Evolutionary conservation across 192 early-diverging fungal genomes (phyloP), one percentile per base, ranked within the genome.

Genomic region (Tieghemiomyces parasiticus): DNA sequence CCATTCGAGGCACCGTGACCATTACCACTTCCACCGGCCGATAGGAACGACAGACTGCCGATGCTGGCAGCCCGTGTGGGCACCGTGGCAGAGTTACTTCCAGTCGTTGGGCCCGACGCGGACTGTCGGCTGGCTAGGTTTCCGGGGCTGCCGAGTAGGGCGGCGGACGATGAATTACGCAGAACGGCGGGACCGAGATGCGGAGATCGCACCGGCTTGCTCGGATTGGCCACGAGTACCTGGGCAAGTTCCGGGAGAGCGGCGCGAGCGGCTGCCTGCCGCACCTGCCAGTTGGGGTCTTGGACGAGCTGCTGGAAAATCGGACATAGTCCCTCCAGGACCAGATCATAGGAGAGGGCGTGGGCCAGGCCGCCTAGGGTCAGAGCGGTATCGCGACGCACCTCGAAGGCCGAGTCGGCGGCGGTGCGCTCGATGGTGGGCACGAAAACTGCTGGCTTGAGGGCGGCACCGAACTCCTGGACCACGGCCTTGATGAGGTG

Each of bases 371-470:
- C 67, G 22, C 74, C 74, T 24, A 72, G 60, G 12, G 72, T 68
- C 0, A 71, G 65, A 2, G 74, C 74, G 0, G 74, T 69, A 49
- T 75, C 74, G 48, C 74, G 74, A 22, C 74, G 65, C 58, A 75
- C 71, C 56, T 75, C 74, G 32, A 70, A 75, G 19, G 63, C 58
- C 32, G 38, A 33, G 59, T 72, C 70, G 44, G 61, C 56, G n/a
- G 68, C 46, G 1, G 74, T 56, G 2, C 66, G 65, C 63, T 75
- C 74, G 13, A 75, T 69, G 19, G 70, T 71, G 0, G 74, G 71
- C 35, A 75, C 70, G 63, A 75, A 72, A 42, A 75, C 74, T 0
- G 71, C 71, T 4, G 71, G 71, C 54, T 71, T 68, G 65, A 72
- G 65, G 13, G 19, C 44, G 0, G 66, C 60, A 19, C 74, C 74